Evolutionary conservation across 2,329 filamentous ascomycete genomes (phyloP).

Genomic region (Ceratocystis harringtonii): DNA sequence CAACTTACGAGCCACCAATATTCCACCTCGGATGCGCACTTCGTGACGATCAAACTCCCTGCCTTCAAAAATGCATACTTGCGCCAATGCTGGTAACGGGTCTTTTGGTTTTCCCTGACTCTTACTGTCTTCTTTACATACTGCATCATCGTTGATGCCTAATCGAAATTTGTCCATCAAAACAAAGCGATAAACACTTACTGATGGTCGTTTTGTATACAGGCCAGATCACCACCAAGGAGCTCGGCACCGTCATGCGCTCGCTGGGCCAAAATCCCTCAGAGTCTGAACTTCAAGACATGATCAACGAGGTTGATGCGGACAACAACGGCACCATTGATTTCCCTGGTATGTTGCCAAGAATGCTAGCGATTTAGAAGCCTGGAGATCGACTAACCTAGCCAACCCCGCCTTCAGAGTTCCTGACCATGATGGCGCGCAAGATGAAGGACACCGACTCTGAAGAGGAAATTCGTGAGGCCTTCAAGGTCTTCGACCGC

Average conservation of each 20-base stretch:
- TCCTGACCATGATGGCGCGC: constrained; percentile 84
- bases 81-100: background rate
- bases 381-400: constrained; percentile 11
- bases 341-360: constrained; percentile 55
- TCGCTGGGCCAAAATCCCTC: constrained; percentile 81
- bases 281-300: constrained; percentile 79
- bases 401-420: constrained; percentile 41
- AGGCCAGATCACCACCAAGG: constrained; percentile 89
- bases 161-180: constrained; percentile 15
- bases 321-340: constrained; percentile 90
- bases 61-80: background rate
- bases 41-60: background rate
- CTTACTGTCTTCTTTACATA: constrained; percentile 9
- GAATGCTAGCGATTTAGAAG: background rate
- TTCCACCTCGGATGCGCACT: background rate
- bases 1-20: background rate
- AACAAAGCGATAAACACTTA: background rate
- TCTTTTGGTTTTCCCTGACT: background rate
- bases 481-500: constrained; percentile 79
- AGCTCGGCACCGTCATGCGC: constrained; percentile 80
- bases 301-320: constrained; percentile 88
- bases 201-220: constrained; percentile 13
- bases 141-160: constrained; percentile 18
- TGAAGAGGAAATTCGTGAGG: constrained; percentile 79
- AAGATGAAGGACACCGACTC: constrained; percentile 93